Conservation (phyloP, 1,139 yeast genomes). For the Blastobotrys malaysiensis region DNA sequence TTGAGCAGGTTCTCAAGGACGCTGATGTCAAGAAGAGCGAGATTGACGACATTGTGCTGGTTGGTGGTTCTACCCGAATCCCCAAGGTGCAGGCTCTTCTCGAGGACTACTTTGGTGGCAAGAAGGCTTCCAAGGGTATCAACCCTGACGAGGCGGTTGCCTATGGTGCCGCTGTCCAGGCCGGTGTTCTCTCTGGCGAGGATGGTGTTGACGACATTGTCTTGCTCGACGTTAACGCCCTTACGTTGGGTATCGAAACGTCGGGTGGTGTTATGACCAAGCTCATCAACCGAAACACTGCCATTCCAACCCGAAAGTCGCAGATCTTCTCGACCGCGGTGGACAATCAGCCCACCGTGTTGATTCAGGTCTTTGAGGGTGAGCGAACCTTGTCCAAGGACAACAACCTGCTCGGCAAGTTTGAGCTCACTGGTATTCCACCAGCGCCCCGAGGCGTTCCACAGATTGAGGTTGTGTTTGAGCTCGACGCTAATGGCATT, state of each 20-base stretch:
- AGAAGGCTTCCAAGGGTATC: conserved; percentile 91
- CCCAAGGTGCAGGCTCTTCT: conserved; percentile 97
- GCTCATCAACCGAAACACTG: conserved; percentile 86
- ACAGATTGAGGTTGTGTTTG: conserved; percentile 95
- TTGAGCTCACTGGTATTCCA: conserved; percentile 87
- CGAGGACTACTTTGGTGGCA: conserved; percentile 97
- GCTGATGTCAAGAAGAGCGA: conserved; percentile 84
- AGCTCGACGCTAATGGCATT: conserved; percentile 89
- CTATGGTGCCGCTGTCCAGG: conserved; percentile 94
- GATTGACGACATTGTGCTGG: conserved; percentile 94
- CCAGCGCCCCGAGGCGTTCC: conserved; percentile 97
- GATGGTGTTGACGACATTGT: conserved; percentile 82
- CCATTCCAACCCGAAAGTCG: conserved; percentile 91
- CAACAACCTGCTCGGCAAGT: conserved; percentile 90
- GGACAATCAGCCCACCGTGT: conserved; percentile 92
- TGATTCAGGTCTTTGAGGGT: conserved; percentile 90
- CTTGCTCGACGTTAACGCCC: conserved; percentile 81
- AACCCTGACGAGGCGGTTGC: conserved; percentile 99
- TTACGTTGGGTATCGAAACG: conserved; percentile 88
- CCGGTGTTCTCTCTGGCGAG: conserved; percentile 89
- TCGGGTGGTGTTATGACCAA: conserved; percentile 95
- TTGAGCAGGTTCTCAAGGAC: conserved; percentile 96
- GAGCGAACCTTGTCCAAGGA: conserved; percentile 91
- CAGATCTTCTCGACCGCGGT: conserved; percentile 92
- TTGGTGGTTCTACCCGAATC: conserved; percentile 99